Evolutionary conservation across 1,139 yeast species (phyloP), one percentile per base, ranked within the genome.

Genomic region (Magnusiomyces suaveolens): DNA sequence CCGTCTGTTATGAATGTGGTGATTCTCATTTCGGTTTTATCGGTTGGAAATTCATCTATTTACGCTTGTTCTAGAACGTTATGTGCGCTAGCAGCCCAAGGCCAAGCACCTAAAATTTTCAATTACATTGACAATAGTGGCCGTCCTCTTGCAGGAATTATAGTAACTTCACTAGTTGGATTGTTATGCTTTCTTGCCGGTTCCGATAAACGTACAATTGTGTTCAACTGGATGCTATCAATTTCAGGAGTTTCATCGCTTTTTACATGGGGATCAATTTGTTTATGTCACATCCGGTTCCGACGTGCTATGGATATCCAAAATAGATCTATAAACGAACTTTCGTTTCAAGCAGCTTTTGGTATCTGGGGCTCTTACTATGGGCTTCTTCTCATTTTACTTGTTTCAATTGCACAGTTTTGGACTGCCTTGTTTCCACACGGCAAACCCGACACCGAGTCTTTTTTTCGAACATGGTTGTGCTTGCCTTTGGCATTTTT

Each of bases 41-140:
- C 86, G 23, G 87, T 82, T 48, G 89, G 88, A 55, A 87, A 87
- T 65, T 82, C 94, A 4, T 82, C 87, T 36, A 80, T 86, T 46
- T 83, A 80, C 69, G 95, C 84, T 29, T 79, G 88, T 51, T 85
- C 95, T 39, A 82, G 96, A 75, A 82, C 95, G 25, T 72, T 88
- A 60, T 83, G 86, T 57, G 84, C 95, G 12, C 76, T 89, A 60
- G 87, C 95, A 52, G 84, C 86, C 58, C 84, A 87, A 66, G 88
- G 90, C 46, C 83, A 80, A 69, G 89, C 92, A 36, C 96, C 96
- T 60, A 76, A 76, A 62, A 71, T 79, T 62, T 76, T 82, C 58
- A 83, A 82, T 60, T 87, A 85, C 73, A 80, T 86, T 66, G 95
- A 86, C 68, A 80, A 81, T 63, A 69, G 73, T 56, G 92, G 90